Conservation (phyloP, 208 protist genomes). For the Vickermania ingenoplastis region DNA sequence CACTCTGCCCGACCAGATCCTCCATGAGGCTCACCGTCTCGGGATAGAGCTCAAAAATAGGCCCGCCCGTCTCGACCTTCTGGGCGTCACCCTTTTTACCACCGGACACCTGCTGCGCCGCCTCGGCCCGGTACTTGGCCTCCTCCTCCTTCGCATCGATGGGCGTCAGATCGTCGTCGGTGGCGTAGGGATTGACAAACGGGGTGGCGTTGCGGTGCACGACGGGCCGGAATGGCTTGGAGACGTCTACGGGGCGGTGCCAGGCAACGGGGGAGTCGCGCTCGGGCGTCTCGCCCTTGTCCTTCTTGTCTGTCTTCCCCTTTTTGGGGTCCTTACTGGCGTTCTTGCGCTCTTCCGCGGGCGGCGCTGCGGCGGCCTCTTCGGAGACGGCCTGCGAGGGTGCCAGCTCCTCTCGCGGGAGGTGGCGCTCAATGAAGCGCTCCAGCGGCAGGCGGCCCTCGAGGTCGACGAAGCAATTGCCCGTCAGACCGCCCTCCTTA, state of each 20-base stretch:
- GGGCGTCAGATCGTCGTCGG: conserved; percentile 12
- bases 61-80: conserved; percentile 9
- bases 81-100: neutral
- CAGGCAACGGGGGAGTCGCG: conserved; percentile 26
- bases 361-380: neutral
- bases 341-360: neutral
- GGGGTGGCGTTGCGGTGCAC: conserved; percentile 81
- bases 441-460: conserved; percentile 11
- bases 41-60: conserved; percentile 54
- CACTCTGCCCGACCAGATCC: conserved; percentile 32
- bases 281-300: conserved; percentile 1
- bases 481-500: neutral
- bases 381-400: neutral
- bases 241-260: conserved; percentile 55
- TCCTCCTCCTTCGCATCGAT: conserved; percentile 31
- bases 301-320: neutral
- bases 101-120: neutral
- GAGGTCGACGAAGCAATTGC: conserved; percentile 5
- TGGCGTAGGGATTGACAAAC: conserved; percentile 68
- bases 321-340: neutral
- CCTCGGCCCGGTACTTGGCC: conserved; percentile 10
- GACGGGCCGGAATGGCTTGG: conserved; percentile 82
- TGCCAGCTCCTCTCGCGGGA: neutral
- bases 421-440: neutral
- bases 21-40: conserved; percentile 63